These are phyloP conservation scores for Camelina hispida DNA, from an alignment of 345 rosid genomes.

Conservation along the genomic window DNA sequence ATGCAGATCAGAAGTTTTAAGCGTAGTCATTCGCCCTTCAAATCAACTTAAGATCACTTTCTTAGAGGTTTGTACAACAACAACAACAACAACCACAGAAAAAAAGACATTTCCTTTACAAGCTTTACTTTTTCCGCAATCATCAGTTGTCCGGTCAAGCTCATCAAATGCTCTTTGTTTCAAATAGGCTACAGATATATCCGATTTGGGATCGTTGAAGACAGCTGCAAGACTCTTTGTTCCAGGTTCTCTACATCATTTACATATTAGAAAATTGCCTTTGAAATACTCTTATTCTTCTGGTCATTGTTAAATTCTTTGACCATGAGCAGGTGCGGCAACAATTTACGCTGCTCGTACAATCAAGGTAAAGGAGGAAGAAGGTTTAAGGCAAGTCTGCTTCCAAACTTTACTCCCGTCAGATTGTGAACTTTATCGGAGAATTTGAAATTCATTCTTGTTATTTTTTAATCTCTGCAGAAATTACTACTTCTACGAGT, in stretches of 20 bases:
- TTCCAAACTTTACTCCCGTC: not conserved
- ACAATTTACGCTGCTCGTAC: conserved; percentile 79
- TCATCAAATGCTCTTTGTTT: conserved; percentile 29
- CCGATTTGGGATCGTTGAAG: conserved; percentile 83
- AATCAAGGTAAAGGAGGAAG: conserved; percentile 90
- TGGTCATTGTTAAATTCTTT: conserved; percentile 3
- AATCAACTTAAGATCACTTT: conserved; percentile 93
- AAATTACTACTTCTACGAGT: conserved; percentile 89
- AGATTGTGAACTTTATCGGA: not conserved
- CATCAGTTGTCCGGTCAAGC: conserved; percentile 17
- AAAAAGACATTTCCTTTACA: conserved; percentile 13
- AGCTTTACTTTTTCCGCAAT: conserved; percentile 3
- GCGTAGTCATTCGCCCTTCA: conserved; percentile 77
- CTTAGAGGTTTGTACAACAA: conserved; percentile 67
- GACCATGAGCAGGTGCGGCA: conserved; percentile 66
- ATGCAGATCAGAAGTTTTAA: conserved; percentile 79
- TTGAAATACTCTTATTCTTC: conserved; percentile 1
- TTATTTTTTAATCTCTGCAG: conserved; percentile 43
- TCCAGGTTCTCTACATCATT: conserved; percentile 60
- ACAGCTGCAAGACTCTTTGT: conserved; percentile 82
- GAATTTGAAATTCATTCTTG: not conserved
- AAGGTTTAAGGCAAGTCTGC: conserved; percentile 67
- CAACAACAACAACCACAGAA: not conserved
- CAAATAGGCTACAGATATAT: conserved; percentile 81
- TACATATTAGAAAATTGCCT: not conserved